Base-by-base conservation (phyloP, 768 basidiomycete species). In the Multifurca ochricompacta region DNA sequence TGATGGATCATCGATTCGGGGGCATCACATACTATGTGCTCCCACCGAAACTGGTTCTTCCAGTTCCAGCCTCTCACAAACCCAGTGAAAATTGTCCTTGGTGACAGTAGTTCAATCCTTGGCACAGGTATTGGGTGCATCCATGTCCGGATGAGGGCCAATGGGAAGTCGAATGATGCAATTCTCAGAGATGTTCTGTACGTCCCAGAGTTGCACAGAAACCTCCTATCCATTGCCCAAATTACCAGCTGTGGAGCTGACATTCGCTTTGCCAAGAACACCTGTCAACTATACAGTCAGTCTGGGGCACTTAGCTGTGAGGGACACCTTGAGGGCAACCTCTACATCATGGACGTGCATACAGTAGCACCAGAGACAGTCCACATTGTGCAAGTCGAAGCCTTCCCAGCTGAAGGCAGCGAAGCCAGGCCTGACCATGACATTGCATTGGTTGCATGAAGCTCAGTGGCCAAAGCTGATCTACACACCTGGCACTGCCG, bases 181-280 rank as follows among this genome's bases (percentile, higher is more conserved):
- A 19, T 64, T 14, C n/a, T 63, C 27, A 27, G 41, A 4, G 46
- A 61, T 23, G 50, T 56, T 18, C 59, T 51, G 43, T 48, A 63
- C 28, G 59, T 65, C 18, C 63, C 64, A 0, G 48, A 62, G 3
- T 59, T 65, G 19, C 37, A 61, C 6, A 53, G 59, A 7, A 64
- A 66, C 44, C 57, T 64, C 1, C 32, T 65, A 14, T 65, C 61
- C 13, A 60, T 65, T 30, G 50, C 62, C 6, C 43, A 41, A 1
- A 51, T 64, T 23, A 43, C 54, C 3, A 13, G 23, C 2, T 39
- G 40, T 18, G 32, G 55, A 19, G 51, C 47, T 25, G 19, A 41
- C 10, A 21, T 61, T 45, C 13, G n/a, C 1, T 60, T 63, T 39
- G 14, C 19, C 13, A 18, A 47, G 6, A 11, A 25, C 14, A 30